Evolutionary conservation across 495 filamentous ascomycete species (phyloP), one percentile per base, ranked within the genome.

Genomic region (Neurospora sp.): DNA sequence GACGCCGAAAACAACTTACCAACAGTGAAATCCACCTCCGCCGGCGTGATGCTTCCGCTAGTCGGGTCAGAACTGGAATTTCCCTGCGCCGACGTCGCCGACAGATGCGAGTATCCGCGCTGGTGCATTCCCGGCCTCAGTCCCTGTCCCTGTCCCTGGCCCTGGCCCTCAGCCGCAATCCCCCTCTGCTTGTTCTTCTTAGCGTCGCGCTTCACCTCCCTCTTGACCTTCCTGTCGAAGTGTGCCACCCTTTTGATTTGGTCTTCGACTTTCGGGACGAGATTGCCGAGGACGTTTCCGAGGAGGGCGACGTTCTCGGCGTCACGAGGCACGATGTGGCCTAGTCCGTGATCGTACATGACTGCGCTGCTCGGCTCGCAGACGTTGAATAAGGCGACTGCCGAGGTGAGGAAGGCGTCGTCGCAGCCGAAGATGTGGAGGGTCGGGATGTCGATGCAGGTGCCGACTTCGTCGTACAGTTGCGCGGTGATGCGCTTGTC

Each of bases 281-380:
- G 18, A 4, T 77, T 72, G 6, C 74, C 62, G 3, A 83, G 74
- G n/a, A 81, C 73, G 18, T 80, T 76, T 37, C 77, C 82, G 9
- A 88, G 76, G 69, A 85, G 81, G 16, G 78, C 75, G 8, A 87
- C 80, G 18, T 84, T 86, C 74, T 86, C 79, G 41, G 80, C 82
- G 49, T 85, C 85, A 62, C 88, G 82, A 0, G 87, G 87, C 23
- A 89, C 82, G 11, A 85, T 83, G 80, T 89, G 87, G 1, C 88
- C 87, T 8, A 85, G 82, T 2, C 86, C 88, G 74, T 89, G 88
- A 76, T 89, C 88, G 72, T 88, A 89, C 35, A 89, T 78, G 69
- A 82, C 79, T 3, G 87, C 85, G 2, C 70, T 80, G 39, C 86
- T 83, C 37, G 78, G 82, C 69, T 88, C 83, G 77, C 87, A 91